phyloP scores from a whole-genome alignment of 2,329 filamentous ascomycete genomes.

The Monilinia vaccinii-corymbosi region DNA sequence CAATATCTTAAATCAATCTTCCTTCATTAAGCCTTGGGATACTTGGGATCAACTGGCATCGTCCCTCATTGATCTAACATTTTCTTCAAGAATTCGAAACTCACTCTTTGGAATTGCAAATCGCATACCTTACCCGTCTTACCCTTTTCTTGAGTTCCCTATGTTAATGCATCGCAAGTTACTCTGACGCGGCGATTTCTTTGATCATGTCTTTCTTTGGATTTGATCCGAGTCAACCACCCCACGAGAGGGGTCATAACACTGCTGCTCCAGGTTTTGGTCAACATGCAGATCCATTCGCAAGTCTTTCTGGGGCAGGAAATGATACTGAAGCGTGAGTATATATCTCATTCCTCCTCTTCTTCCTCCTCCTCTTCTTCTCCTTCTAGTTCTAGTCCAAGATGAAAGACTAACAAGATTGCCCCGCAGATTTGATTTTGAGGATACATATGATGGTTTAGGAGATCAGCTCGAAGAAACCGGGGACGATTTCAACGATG shows the following conservation, averaged over 20 bases:
- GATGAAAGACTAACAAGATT: neutral
- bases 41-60: too few species aligned
- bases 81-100: neutral
- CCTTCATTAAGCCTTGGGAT: neutral
- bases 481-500: slow-evolving; percentile 91
- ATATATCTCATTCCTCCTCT: neutral
- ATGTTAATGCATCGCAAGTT: slow-evolving; percentile 1
- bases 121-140: neutral
- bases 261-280: slow-evolving; percentile 70
- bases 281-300: slow-evolving; percentile 77
- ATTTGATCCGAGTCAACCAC: slow-evolving; percentile 61
- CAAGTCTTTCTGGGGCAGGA: slow-evolving; percentile 59
- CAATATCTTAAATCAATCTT: neutral
- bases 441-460: slow-evolving; percentile 94
- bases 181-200: neutral
- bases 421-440: slow-evolving; percentile 63
- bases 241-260: slow-evolving; percentile 53
- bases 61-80: neutral
- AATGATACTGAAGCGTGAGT: slow-evolving; percentile 43
- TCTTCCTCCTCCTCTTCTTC: neutral
- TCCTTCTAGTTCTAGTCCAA: neutral
- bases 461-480: slow-evolving; percentile 86
- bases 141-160: neutral
- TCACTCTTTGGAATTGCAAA: neutral
- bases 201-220: slow-evolving; percentile 80